Evolutionary conservation across 2,329 filamentous ascomycete genomes (phyloP), one percentile per base, ranked within the genome.

Genomic region (Botryotinia globosa): DNA sequence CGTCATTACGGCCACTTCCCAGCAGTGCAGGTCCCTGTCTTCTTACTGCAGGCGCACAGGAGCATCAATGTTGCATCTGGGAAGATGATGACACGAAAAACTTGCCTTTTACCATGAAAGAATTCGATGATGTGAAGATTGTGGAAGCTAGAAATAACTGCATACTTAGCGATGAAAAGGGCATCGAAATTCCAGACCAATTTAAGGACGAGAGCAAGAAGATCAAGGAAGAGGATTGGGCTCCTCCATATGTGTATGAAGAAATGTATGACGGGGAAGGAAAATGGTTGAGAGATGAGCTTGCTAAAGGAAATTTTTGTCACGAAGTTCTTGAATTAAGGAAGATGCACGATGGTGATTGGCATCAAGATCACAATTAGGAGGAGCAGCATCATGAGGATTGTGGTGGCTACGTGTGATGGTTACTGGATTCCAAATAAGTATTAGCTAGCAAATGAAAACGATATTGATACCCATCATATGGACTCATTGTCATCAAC

Each of bases 61-160:
- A n/a, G n/a, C 69, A 71, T 44, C 18, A 32, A 22, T 71, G 69
- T 32, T 71, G 59, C 34, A 10, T 20, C 8, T 71, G 59, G 59
- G 39, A 34, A 12, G 59, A 59, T 16, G 32, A 54, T 10, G 25
- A 67, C n/a, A 29, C 20, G 45, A 37, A 54, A 12, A 34, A 39
- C 34, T 29, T 34, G 34, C 25, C 25, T 4, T 9, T 22, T 29
- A 8, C 8, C 18, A 39, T 22, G 64, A 42, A 54, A 29, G 45
- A 67, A 54, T 39, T 54, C 1, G 32, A 39, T 48, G 4, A 12
- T n/a, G 34, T 14, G 7, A 67, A 67, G 45, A 54, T 67, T 39
- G 25, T 20, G 32, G 32, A 67, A 67, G 64, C 34, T 9, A 54
- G 10, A 54, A 8, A 54, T 2, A 54, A 29, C 18, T 18, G 6